Evolutionary conservation across 1,284 basidiomycete genomes (phyloP).

Genomic region (Xanthoconium separans): DNA sequence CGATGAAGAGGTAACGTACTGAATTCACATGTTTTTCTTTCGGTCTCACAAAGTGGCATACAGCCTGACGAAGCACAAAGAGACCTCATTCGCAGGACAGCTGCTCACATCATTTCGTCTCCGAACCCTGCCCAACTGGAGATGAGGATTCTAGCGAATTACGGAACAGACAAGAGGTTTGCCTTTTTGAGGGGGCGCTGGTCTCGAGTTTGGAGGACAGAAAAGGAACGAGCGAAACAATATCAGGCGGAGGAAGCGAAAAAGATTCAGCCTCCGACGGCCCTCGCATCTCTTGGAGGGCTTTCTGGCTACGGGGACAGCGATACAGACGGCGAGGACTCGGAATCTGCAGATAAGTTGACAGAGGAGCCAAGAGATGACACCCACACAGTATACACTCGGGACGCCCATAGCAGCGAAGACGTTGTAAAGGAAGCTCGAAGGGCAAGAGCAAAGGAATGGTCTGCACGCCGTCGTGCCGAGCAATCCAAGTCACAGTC

Average conservation of each 20-base stretch:
- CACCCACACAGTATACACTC: not conserved
- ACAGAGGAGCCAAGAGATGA: slow-evolving; percentile 1
- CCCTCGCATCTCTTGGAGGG: slow-evolving; percentile 41
- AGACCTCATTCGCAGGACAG: slow-evolving; percentile 76
- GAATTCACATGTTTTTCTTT: not conserved
- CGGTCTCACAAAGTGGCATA: slow-evolving; percentile 12
- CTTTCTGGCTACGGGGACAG: slow-evolving; percentile 63
- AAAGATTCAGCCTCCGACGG: not conserved
- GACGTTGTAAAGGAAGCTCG: slow-evolving; percentile 47
- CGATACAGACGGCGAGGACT: slow-evolving; percentile 38
- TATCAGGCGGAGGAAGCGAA: slow-evolving; percentile 14
- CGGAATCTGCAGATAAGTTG: slow-evolving; percentile 21
- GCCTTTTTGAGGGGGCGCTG: slow-evolving; percentile 78
- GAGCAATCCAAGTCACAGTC: slow-evolving; percentile 10
- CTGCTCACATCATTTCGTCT: slow-evolving; percentile 61
- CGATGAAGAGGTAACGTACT: slow-evolving; percentile 63
- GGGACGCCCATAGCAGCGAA: slow-evolving; percentile 15
- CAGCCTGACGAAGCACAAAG: slow-evolving; percentile 68
- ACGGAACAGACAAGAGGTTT: slow-evolving; percentile 69
- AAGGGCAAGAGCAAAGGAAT: slow-evolving; percentile 52
- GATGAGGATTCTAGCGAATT: slow-evolving; percentile 85
- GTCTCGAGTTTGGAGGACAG: slow-evolving; percentile 57
- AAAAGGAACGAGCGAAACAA: slow-evolving; percentile 44
- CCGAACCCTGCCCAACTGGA: slow-evolving; percentile 78
- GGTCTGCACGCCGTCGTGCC: slow-evolving; percentile 47